These are phyloP conservation scores for Obelidium mucronatum DNA, from an alignment of 192 early-diverging fungal genomes.

Conservation along the genomic window DNA sequence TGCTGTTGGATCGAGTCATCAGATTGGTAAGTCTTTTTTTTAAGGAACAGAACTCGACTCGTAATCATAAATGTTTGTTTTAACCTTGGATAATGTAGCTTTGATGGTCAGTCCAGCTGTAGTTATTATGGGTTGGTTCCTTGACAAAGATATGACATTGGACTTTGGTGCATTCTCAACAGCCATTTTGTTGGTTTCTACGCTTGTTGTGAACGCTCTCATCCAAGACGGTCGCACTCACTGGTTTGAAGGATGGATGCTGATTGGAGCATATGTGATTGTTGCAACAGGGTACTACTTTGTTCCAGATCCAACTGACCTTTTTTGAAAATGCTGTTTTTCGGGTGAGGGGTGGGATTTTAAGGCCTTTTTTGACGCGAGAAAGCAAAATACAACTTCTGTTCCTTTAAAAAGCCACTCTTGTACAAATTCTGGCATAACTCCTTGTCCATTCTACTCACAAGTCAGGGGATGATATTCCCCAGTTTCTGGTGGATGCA, in stretches of 20 bases:
- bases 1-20: slow-evolving; percentile 88
- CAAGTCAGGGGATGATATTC: background rate
- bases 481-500: background rate
- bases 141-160: slow-evolving; percentile 79
- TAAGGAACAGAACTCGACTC: too few species aligned
- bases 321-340: background rate
- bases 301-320: slow-evolving; percentile 25
- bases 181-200: slow-evolving; percentile 75
- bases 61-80: too few species aligned
- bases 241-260: slow-evolving; percentile 90
- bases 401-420: slow-evolving; percentile 25
- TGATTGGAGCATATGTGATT: slow-evolving; percentile 84
- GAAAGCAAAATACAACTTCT: too few species aligned
- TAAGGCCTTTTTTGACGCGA: background rate
- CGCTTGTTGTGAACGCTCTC: slow-evolving; percentile 54
- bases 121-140: slow-evolving; percentile 85
- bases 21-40: slow-evolving; percentile 69
- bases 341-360: too few species aligned
- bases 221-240: slow-evolving; percentile 85
- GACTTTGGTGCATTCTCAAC: slow-evolving; percentile 86
- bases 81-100: slow-evolving; percentile 10
- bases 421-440: slow-evolving; percentile 9
- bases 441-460: slow-evolving; percentile 20
- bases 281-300: slow-evolving; percentile 85
- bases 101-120: slow-evolving; percentile 53